These are phyloP conservation scores for Kwoniella shivajii DNA, from an alignment of 1,284 basidiomycete species.

Conservation along the genomic window DNA sequence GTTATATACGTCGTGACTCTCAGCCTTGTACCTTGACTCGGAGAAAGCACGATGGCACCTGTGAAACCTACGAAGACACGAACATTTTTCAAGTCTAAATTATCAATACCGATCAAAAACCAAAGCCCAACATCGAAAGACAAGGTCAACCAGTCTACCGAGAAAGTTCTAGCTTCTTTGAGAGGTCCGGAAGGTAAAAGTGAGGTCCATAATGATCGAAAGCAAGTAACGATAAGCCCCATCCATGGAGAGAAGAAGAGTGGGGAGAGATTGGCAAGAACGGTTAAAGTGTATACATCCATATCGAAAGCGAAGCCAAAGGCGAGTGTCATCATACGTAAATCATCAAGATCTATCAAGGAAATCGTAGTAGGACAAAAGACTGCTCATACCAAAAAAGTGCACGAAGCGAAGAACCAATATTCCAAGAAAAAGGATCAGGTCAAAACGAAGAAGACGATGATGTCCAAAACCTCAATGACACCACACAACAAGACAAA, in stretches of 20 bases:
- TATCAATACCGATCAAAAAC: background rate
- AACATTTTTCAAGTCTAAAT: background rate
- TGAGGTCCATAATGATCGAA: no score
- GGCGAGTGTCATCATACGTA: background rate
- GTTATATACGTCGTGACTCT: background rate
- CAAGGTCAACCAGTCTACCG: background rate
- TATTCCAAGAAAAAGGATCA: no score
- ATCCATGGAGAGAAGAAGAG: no score
- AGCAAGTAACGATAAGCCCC: no score
- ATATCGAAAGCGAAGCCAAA: background rate
- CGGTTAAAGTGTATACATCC: background rate
- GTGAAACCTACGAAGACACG: constrained; percentile 2
- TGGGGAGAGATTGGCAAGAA: background rate
- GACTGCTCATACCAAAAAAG: background rate
- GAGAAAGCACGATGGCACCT: background rate
- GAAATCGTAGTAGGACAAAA: background rate
- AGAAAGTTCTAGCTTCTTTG: background rate
- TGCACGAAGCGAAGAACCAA: background rate
- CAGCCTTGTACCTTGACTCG: background rate
- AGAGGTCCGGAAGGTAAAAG: background rate
- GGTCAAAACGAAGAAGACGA: no score
- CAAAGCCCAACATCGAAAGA: background rate
- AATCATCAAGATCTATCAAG: background rate
- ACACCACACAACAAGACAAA: no score
- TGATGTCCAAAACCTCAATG: no score